These are phyloP conservation scores for Kondoa malvinella DNA, from an alignment of 768 basidiomycete species.

Conservation along the genomic window DNA sequence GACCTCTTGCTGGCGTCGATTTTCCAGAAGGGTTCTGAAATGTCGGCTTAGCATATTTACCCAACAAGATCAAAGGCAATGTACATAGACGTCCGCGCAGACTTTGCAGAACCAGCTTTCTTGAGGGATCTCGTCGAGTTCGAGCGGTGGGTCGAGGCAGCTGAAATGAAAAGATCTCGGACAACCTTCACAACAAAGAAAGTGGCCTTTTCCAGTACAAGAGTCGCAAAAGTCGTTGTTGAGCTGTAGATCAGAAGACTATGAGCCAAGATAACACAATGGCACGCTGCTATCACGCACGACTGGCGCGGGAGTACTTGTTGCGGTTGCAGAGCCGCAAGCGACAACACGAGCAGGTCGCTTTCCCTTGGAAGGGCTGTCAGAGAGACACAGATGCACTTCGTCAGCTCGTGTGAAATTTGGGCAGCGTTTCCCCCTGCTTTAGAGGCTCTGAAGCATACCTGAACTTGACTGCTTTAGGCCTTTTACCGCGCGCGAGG, in stretches of 20 bases:
- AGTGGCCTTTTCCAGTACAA: constrained; percentile 44
- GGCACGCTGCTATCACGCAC: too few relatives aligned
- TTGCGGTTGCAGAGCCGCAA: too few relatives aligned
- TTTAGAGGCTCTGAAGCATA: background rate
- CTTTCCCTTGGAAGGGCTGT: background rate
- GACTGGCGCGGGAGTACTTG: too few relatives aligned
- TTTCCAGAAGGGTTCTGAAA: constrained; percentile 20
- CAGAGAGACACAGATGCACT: background rate
- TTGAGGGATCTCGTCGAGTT: constrained; percentile 66
- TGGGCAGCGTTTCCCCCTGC: background rate
- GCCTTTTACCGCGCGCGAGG: constrained; percentile 22
- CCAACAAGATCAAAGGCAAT: background rate
- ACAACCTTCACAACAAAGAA: constrained; percentile 95
- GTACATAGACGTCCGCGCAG: constrained; percentile 40
- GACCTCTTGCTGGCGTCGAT: constrained; percentile 8
- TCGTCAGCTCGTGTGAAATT: background rate
- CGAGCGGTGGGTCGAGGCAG: constrained; percentile 92
- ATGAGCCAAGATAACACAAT: too few relatives aligned
- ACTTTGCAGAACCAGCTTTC: constrained; percentile 41
- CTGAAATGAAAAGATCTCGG: constrained; percentile 87
- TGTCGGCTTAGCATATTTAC: background rate
- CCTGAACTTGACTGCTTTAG: constrained; percentile 25
- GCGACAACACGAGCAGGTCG: background rate
- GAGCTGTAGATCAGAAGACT: constrained; percentile 26
- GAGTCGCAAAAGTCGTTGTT: constrained; percentile 37